Conservation (phyloP, 345 rosid species). For the Capsella bursapastoris region DNA sequence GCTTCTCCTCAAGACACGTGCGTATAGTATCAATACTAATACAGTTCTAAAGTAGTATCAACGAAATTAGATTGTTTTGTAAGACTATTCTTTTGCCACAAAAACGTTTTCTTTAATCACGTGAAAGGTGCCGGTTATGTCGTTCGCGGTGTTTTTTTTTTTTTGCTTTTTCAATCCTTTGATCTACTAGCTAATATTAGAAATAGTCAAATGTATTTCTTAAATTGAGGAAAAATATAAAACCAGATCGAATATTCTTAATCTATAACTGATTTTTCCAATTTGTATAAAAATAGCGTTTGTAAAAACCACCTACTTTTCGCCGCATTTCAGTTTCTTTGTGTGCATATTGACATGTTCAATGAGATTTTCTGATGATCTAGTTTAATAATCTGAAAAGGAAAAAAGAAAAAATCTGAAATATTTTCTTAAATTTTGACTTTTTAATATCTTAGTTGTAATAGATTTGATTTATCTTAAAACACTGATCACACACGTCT, state of each 20-base stretch:
- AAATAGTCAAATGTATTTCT: constrained; percentile 13
- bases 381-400: constrained; percentile 2
- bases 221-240: neutral
- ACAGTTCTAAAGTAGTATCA: neutral
- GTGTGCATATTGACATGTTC: constrained; percentile 36
- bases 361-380: constrained; percentile 21
- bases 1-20: neutral
- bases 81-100: neutral
- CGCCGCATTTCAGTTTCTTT: constrained; percentile 27
- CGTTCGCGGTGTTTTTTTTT: constrained; percentile 6
- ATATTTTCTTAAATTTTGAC: constrained; percentile 16
- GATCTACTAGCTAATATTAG: constrained; percentile 8
- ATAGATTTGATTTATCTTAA: constrained; percentile 22
- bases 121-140: constrained; percentile 38
- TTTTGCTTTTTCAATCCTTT: constrained; percentile 1
- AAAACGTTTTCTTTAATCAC: constrained; percentile 25
- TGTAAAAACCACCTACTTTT: constrained; percentile 30
- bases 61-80: neutral
- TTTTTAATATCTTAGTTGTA: constrained; percentile 1
- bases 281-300: constrained; percentile 29
- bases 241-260: neutral
- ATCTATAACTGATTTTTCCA: constrained; percentile 8
- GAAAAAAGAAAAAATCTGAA: neutral
- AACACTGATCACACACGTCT: constrained; percentile 39
- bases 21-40: neutral